Conservation (phyloP, 495 filamentous ascomycete genomes). For the Tuber umbilicatum region DNA sequence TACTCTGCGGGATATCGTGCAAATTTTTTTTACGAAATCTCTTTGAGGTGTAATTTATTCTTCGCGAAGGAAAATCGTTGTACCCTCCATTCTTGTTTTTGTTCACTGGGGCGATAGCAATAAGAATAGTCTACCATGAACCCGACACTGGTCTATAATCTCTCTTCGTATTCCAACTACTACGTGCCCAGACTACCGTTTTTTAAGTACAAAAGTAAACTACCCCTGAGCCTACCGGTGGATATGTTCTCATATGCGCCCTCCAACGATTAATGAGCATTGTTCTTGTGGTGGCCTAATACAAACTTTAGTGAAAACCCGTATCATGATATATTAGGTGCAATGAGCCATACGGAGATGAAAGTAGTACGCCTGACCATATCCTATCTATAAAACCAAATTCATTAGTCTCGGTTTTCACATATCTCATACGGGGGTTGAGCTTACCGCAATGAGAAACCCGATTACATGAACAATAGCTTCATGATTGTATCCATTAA, state of each 20-base stretch:
- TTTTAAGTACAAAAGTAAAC: conserved; percentile 1
- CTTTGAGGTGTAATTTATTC: not conserved
- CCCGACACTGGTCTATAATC: not conserved
- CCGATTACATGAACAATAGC: conserved; percentile 81
- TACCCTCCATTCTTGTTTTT: not conserved
- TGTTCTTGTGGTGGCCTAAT: conserved; percentile 97
- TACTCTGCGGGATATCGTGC: not conserved
- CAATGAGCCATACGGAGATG: conserved; percentile 73
- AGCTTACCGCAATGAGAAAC: conserved; percentile 52
- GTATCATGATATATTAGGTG: not conserved
- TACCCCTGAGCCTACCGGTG: not conserved
- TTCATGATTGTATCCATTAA: conserved; percentile 43
- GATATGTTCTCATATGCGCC: not conserved
- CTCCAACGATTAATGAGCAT: conserved; percentile 67
- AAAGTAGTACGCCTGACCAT: conserved; percentile 98
- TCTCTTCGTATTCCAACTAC: not conserved
- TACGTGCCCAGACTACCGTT: not conserved
- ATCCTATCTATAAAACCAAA: conserved; percentile 54
- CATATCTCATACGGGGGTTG: not conserved
- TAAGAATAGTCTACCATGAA: not conserved
- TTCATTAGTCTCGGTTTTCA: conserved; percentile 11
- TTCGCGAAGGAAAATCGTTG: not conserved
- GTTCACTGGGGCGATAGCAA: not conserved
- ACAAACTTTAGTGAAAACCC: conserved; percentile 40
- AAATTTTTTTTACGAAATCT: conserved; percentile 1